Conservation (phyloP, 176 grass and related monocot species). For the Eleusine coracana region DNA sequence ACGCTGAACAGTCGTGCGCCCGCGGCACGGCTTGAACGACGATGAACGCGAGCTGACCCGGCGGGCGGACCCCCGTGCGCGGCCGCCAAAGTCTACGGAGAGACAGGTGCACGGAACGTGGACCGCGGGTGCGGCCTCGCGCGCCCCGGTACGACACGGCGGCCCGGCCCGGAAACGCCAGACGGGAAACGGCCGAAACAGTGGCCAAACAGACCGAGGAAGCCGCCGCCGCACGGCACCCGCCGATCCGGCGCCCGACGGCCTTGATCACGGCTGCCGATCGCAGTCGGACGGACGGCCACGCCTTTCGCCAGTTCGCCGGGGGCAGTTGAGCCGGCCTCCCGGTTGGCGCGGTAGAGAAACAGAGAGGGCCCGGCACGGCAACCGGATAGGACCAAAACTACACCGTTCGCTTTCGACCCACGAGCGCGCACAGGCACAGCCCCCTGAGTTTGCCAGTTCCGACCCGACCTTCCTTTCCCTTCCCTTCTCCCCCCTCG, state of each 20-base stretch:
- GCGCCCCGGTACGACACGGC: slow-evolving; percentile 10
- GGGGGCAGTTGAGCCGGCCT: not conserved
- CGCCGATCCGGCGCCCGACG: not conserved
- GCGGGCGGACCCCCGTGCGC: too few relatives aligned
- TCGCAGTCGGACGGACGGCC: slow-evolving; percentile 38
- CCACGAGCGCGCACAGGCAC: not conserved
- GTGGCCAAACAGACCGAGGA: slow-evolving; percentile 2
- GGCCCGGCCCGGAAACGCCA: slow-evolving; percentile 20
- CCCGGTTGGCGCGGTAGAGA: not conserved
- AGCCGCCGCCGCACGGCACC: not conserved
- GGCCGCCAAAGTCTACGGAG: not conserved
- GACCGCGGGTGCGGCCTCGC: not conserved
- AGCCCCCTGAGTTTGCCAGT: not conserved
- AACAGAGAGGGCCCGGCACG: not conserved
- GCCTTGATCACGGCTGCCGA: not conserved
- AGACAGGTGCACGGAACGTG: not conserved
- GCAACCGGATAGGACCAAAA: not conserved
- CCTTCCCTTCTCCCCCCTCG: not conserved
- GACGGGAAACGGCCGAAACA: slow-evolving; percentile 47
- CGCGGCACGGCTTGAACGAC: too few relatives aligned
- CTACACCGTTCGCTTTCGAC: slow-evolving; percentile 29
- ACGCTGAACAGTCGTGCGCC: too few relatives aligned
- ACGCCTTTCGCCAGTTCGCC: not conserved
- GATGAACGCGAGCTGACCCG: not conserved
- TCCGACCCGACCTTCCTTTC: not conserved